Base-by-base conservation (phyloP, 129 eudicot species). In the Cynara cardunculus region DNA sequence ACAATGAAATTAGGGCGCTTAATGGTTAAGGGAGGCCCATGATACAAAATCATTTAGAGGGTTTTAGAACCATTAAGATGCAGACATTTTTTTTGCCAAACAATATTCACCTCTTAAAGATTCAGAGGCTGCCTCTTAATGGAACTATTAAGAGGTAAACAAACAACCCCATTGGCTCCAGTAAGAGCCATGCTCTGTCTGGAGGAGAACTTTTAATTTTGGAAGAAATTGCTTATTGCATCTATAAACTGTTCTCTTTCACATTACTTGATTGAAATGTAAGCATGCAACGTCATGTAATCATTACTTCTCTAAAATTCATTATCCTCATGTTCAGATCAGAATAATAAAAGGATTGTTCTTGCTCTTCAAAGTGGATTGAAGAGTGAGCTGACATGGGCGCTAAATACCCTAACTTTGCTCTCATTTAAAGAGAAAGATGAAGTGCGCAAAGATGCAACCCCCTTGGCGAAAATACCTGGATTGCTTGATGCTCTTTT, bases 361-460 rank as follows among this genome's bases (percentile, higher is more conserved):
- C 81, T 91, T 80, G 99, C 99, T 81, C 98, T 96, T 64, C 99
- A 96, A 90, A 93, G 99, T 88, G 99, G 99, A 78, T 80, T 96
- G 39, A 96, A 96, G 87, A 96, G 97, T 67, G 99, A 96, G 89
- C 80, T 96, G 67, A 96, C 98, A 67, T 96, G 99, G 99, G 99
- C 98, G 28, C 72, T 96, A 80, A 96, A 96, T 80, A 82, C 97
- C 72, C 92, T 96, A 71, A 96, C 97, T 4, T 82, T 96, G 86
- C 97, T 96, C 34, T 96, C 98, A 21, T 96, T 96, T 81, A 96
- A 96, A 86, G 99, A 96, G 83, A 96, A 96, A 81, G 99, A 96
- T 75, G 99, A 96, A 49, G 84, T 96, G 85, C 89, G 99, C 49
- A 96, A 93, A 87, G 99, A 96, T 77, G 96, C 99, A 61, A 96